Conservation (phyloP, 2,329 filamentous ascomycete genomes). For the Alternaria gaisen region DNA sequence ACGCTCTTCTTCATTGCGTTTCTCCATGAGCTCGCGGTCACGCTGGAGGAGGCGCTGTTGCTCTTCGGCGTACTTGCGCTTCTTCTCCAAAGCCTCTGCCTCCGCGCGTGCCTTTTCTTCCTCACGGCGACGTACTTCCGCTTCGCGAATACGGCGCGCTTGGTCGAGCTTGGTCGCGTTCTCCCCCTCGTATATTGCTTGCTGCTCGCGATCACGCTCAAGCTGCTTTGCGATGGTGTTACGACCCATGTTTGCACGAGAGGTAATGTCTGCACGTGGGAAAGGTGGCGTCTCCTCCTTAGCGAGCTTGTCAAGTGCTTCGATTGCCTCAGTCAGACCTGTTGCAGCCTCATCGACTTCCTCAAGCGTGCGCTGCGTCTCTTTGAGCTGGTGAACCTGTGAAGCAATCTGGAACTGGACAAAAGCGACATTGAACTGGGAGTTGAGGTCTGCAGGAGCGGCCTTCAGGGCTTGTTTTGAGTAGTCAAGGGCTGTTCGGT, state of each 20-base stretch:
- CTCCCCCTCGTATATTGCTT: conserved; percentile 91
- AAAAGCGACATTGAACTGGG: conserved; percentile 98
- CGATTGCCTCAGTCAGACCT: conserved; percentile 87
- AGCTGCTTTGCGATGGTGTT: conserved; percentile 95
- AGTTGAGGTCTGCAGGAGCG: conserved; percentile 84
- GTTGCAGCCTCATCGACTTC: conserved; percentile 83
- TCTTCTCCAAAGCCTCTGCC: conserved; percentile 75
- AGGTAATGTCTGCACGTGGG: conserved; percentile 87
- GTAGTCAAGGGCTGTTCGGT: conserved; percentile 71
- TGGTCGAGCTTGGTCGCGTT: conserved; percentile 88
- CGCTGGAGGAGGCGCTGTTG: conserved; percentile 80
- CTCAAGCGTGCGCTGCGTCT: conserved; percentile 77
- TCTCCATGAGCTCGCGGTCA: conserved; percentile 74
- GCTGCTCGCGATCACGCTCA: conserved; percentile 81
- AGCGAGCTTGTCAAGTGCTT: conserved; percentile 68
- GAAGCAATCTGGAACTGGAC: conserved; percentile 94
- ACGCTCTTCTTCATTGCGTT: conserved; percentile 75
- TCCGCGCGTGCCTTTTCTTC: conserved; percentile 74
- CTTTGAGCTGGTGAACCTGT: conserved; percentile 76
- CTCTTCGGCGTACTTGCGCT: conserved; percentile 85
- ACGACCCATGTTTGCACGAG: conserved; percentile 95
- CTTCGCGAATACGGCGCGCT: conserved; percentile 80
- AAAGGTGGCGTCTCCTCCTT: conserved; percentile 78
- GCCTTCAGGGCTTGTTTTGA: conserved; percentile 75
- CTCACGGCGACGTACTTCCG: conserved; percentile 79